Conservation (phyloP, 495 filamentous ascomycete species). For the Hypoxylon fragiforme region DNA sequence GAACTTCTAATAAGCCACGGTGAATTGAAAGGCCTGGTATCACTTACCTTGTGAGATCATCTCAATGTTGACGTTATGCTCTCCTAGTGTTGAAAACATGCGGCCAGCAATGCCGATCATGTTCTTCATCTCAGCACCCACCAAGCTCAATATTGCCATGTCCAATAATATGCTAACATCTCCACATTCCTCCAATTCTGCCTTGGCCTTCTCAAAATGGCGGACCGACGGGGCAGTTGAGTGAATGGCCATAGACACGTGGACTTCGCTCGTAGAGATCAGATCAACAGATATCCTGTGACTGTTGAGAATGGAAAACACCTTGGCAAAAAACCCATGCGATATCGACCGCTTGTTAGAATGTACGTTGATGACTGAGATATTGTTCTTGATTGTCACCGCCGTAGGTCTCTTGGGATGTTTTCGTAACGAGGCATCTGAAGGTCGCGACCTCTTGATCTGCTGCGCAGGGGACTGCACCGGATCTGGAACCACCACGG, state of each 20-base stretch:
- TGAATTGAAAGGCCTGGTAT: background rate
- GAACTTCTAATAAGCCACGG: background rate
- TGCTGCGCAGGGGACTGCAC: constrained; percentile 50
- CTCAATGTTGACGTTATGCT: constrained; percentile 88
- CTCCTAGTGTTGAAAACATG: constrained; percentile 88
- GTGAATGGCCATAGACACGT: constrained; percentile 94
- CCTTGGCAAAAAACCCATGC: constrained; percentile 88
- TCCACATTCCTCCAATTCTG: constrained; percentile 75
- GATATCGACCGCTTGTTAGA: constrained; percentile 83
- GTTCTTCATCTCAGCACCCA: constrained; percentile 93
- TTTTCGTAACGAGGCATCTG: constrained; percentile 47
- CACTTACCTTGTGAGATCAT: constrained; percentile 93
- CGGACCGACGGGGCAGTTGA: constrained; percentile 66
- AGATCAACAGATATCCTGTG: constrained; percentile 84
- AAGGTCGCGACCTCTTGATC: constrained; percentile 47
- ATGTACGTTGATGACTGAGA: constrained; percentile 91
- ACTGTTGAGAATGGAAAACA: constrained; percentile 83
- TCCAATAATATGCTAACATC: constrained; percentile 80
- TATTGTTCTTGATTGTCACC: constrained; percentile 93
- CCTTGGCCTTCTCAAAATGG: constrained; percentile 66
- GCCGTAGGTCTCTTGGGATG: constrained; percentile 79
- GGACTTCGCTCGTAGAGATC: constrained; percentile 91
- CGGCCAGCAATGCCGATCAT: constrained; percentile 87
- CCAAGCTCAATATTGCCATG: constrained; percentile 90
- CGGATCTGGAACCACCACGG: constrained; percentile 72